Evolutionary conservation across 306 rosid genomes (phyloP), one percentile per base, ranked within the genome.

Genomic region (Castanea mollissima): DNA sequence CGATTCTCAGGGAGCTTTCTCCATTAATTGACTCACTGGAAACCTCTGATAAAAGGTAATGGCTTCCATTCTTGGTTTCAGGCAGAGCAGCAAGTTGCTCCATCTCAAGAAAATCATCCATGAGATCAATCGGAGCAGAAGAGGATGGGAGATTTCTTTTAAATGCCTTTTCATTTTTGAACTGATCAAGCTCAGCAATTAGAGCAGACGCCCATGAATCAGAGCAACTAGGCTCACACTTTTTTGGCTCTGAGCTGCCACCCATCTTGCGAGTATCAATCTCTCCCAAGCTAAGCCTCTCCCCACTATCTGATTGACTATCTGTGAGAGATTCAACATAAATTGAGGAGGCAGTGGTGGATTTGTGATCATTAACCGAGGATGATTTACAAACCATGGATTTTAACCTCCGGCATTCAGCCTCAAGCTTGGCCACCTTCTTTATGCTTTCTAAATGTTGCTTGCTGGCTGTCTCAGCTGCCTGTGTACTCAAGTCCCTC

Each of bases 51-150:
- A 82, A 90, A 49, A 56, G 82, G 70, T 32, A 80, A 83, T 70
- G 13, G 80, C 75, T 75, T 85, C 80, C 84, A 15, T 79, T 84
- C 70, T 84, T 83, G 12, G 85, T 38, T 55, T 88, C 92, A 2
- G 91, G 90, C 84, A 92, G 85, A 27, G 97, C 89, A 80, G 82
- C 97, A 34, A 94, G 92, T 78, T 88, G 85, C 74, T 94, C 98
- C 98, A 94, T 94, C 85, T 94, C 98, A 59, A 94, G 98, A 87
- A 94, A 94, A 86, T 94, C 98, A n/a, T 94, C 97, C 98, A 94
- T 94, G 73, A 94, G 86, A 84, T 88, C 91, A 59, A 89, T 85
- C 80, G 91, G 87, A 71, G 85, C 74, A 32, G 96, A 90, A 78
- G 87, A 71, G 52, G 91, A 73, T 29, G 84, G 90, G 60, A 85